Evolutionary conservation across 768 basidiomycete species (phyloP).

Genomic region (Hericium erinaceus): DNA sequence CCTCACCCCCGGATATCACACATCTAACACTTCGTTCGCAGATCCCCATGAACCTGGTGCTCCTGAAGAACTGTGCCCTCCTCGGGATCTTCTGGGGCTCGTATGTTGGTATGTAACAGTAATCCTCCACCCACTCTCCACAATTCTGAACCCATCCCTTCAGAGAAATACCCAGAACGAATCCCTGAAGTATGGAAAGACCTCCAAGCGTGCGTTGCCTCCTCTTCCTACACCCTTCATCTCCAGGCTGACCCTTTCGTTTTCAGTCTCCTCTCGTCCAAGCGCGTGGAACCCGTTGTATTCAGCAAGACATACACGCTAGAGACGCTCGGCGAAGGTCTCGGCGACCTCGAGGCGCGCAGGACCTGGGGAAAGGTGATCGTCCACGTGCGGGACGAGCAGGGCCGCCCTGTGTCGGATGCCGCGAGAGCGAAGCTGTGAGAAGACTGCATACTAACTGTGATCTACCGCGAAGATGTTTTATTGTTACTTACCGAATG

Average conservation of each 20-base stretch:
- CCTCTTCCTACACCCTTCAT: background rate
- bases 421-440: background rate
- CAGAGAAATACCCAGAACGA: slow-evolving; percentile 58
- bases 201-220: slow-evolving; percentile 37
- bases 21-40: slow-evolving; percentile 20
- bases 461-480: too few species aligned
- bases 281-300: slow-evolving; percentile 55
- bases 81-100: slow-evolving; percentile 86
- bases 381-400: slow-evolving; percentile 51
- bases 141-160: background rate
- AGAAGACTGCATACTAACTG: background rate
- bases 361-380: slow-evolving; percentile 95
- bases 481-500: too few species aligned
- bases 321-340: slow-evolving; percentile 54
- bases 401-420: background rate
- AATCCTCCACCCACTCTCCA: background rate
- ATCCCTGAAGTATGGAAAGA: slow-evolving; percentile 65
- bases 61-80: slow-evolving; percentile 80
- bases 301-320: slow-evolving; percentile 66
- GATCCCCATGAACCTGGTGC: slow-evolving; percentile 74
- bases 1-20: background rate
- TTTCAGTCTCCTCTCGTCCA: slow-evolving; percentile 58
- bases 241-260: background rate
- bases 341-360: slow-evolving; percentile 68
- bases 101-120: slow-evolving; percentile 46